phyloP scores from a whole-genome alignment of 2,329 filamentous ascomycete genomes.

The Colletotrichum lindemuthianum region DNA sequence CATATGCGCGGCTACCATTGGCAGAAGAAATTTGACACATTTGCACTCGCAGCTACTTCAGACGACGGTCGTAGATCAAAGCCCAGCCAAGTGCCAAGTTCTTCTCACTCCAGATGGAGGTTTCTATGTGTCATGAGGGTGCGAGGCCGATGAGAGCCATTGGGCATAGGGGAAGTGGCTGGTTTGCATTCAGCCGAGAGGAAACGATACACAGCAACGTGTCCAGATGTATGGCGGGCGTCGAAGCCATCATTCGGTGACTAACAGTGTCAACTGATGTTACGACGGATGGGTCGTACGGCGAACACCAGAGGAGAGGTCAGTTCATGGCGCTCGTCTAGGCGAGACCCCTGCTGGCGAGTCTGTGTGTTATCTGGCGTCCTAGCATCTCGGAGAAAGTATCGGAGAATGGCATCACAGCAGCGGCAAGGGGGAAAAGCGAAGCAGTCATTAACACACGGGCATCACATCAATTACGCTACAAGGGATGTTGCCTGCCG shows the following conservation, averaged over 20 bases:
- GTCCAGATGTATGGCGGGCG: background rate
- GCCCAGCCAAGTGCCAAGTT: background rate
- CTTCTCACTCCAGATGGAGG: background rate
- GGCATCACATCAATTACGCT: too few species aligned
- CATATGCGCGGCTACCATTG: too few species aligned
- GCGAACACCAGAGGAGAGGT: too few species aligned
- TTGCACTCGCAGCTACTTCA: too few species aligned
- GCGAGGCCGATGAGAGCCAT: background rate
- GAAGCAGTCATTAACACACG: too few species aligned
- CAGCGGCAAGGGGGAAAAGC: too few species aligned
- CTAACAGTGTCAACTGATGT: background rate
- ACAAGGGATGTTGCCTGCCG: background rate
- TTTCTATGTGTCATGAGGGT: conserved; percentile 18
- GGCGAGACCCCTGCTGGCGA: background rate
- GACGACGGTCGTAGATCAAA: background rate
- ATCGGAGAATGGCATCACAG: conserved; percentile 3
- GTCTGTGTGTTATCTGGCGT: background rate
- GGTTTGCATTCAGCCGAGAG: conserved; percentile 22
- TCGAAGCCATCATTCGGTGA: background rate
- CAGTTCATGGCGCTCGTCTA: too few species aligned
- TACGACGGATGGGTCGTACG: too few species aligned
- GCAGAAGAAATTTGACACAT: too few species aligned
- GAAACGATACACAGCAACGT: conserved; percentile 2
- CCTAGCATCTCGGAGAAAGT: conserved; percentile 15
- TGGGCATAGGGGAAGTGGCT: conserved; percentile 1